phyloP scores from a whole-genome alignment of 768 basidiomycete species.

The Trametes cubensis region DNA sequence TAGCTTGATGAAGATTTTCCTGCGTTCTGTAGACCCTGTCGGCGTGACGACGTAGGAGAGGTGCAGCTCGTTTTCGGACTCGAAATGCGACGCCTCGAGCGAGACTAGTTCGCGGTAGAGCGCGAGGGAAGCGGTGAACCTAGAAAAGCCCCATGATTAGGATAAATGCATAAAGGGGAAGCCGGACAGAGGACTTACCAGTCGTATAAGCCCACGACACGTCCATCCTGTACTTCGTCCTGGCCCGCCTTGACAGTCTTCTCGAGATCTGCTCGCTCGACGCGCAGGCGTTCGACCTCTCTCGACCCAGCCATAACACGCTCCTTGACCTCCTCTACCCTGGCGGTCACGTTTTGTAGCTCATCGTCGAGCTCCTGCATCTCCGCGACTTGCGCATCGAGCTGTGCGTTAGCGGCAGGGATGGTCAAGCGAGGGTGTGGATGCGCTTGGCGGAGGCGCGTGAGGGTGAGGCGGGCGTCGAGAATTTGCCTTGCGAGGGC shows the following conservation, averaged over 20 bases:
- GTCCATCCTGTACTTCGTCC: slow-evolving; percentile 58
- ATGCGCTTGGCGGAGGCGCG: slow-evolving; percentile 79
- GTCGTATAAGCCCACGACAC: slow-evolving; percentile 66
- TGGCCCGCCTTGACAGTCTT: slow-evolving; percentile 61
- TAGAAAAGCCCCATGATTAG: slow-evolving; percentile 30
- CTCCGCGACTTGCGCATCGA: slow-evolving; percentile 74
- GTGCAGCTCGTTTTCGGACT: slow-evolving; percentile 77
- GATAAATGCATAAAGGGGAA: neutral
- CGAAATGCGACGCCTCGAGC: slow-evolving; percentile 58
- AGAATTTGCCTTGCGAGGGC: slow-evolving; percentile 75
- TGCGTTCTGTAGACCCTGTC: slow-evolving; percentile 7
- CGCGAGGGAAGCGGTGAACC: slow-evolving; percentile 71
- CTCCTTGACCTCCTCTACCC: slow-evolving; percentile 58
- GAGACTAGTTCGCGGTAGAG: slow-evolving; percentile 65
- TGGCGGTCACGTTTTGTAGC: slow-evolving; percentile 54
- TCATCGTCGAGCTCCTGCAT: slow-evolving; percentile 79
- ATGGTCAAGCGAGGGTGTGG: slow-evolving; percentile 81
- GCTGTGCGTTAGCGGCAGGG: slow-evolving; percentile 68
- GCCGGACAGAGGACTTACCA: slow-evolving; percentile 48
- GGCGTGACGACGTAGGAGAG: slow-evolving; percentile 59
- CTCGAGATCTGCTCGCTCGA: slow-evolving; percentile 70
- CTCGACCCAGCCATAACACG: slow-evolving; percentile 57
- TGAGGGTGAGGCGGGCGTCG: slow-evolving; percentile 78
- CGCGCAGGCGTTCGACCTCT: slow-evolving; percentile 60
- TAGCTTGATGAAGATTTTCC: slow-evolving; percentile 53